Conservation (phyloP, 192 early-diverging fungal genomes). For the Backusella mclennaniae region DNA sequence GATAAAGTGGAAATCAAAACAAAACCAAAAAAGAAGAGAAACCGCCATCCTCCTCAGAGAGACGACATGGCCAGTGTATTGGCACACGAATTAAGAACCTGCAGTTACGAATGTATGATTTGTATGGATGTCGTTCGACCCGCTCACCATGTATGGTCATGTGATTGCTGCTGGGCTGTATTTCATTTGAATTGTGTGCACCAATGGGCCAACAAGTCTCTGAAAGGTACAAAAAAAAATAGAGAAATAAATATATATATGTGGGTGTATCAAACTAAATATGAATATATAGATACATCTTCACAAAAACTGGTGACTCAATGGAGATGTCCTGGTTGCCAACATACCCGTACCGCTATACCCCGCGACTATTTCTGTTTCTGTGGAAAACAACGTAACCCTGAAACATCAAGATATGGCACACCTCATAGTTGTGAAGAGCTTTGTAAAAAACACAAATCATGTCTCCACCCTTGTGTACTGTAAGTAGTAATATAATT, state of each 20-base stretch:
- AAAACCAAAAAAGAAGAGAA: constrained; percentile 4
- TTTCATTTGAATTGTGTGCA: constrained; percentile 88
- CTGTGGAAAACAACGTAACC: constrained; percentile 78
- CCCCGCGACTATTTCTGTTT: constrained; percentile 84
- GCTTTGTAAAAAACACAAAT: constrained; percentile 60
- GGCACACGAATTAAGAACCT: constrained; percentile 59
- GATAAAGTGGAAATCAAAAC: constrained; percentile 3
- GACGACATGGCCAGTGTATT: constrained; percentile 64
- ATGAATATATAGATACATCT: constrained; percentile 25
- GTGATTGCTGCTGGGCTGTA: constrained; percentile 82
- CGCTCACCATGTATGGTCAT: constrained; percentile 78
- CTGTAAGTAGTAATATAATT: constrained; percentile 41
- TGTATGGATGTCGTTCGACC: constrained; percentile 86
- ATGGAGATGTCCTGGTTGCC: constrained; percentile 95
- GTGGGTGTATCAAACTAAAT: neutral
- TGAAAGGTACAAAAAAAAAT: constrained; percentile 39
- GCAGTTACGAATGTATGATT: constrained; percentile 93
- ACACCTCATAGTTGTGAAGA: constrained; percentile 87
- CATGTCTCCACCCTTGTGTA: constrained; percentile 78
- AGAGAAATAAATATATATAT: neutral
- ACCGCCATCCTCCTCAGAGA: neutral
- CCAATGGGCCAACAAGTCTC: constrained; percentile 73
- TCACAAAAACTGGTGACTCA: constrained; percentile 23
- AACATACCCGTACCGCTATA: constrained; percentile 59
- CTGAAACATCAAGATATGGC: constrained; percentile 56